These are phyloP conservation scores for Lactarius hengduanensis DNA, from an alignment of 768 basidiomycete species.

Conservation along the genomic window DNA sequence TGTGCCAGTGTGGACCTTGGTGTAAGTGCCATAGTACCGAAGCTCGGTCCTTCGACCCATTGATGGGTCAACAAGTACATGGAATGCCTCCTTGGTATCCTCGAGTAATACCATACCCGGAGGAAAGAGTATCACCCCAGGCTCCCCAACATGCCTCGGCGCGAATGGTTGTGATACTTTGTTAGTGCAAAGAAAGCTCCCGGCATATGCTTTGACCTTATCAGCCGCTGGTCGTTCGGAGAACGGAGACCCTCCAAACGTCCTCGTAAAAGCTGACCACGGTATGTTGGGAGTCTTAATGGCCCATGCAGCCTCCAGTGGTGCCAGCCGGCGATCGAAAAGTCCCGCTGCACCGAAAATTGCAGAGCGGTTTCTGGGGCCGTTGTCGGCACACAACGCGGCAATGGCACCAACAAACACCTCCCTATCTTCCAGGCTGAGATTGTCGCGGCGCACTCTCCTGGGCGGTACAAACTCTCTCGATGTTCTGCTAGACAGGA, in stretches of 20 bases:
- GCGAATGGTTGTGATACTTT: background rate
- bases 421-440: background rate
- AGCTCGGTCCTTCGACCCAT: background rate
- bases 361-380: background rate
- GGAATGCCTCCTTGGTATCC: background rate
- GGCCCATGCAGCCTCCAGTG: background rate
- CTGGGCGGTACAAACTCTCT: no score
- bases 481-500: no score
- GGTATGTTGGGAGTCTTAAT: background rate
- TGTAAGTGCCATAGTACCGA: background rate
- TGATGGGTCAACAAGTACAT: background rate
- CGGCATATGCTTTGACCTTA: background rate
- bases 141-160: background rate
- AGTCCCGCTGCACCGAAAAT: conserved; percentile 1
- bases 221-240: background rate
- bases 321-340: background rate
- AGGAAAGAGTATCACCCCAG: background rate
- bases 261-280: background rate
- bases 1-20: background rate
- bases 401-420: background rate
- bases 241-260: background rate
- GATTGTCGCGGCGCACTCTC: no score
- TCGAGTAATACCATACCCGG: background rate
- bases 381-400: background rate
- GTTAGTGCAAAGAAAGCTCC: background rate